Conservation (phyloP, 208 protist species). For the Leishmania gerbilli region DNA sequence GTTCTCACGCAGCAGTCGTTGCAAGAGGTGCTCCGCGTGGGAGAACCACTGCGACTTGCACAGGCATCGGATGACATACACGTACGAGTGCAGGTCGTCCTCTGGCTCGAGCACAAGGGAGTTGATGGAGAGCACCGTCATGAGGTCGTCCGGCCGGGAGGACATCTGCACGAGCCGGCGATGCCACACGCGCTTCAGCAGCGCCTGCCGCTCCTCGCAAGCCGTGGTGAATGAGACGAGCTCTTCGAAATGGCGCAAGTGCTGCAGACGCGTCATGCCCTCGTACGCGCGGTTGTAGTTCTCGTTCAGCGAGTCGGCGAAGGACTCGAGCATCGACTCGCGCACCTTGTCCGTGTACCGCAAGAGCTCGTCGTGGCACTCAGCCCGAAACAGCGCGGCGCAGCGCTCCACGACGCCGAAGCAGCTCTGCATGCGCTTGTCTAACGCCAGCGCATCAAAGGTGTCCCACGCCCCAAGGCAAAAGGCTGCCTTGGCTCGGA, state of each 20-base stretch:
- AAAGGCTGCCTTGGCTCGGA: slow-evolving; percentile 83
- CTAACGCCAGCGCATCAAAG: slow-evolving; percentile 71
- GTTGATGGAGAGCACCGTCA: slow-evolving; percentile 95
- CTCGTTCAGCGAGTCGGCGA: slow-evolving; percentile 85
- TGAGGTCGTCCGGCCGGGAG: slow-evolving; percentile 91
- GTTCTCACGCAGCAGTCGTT: slow-evolving; percentile 46
- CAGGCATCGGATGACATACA: slow-evolving; percentile 95
- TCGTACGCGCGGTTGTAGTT: slow-evolving; percentile 93
- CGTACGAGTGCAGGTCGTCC: slow-evolving; percentile 94
- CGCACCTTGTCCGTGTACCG: slow-evolving; percentile 60
- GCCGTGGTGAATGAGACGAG: slow-evolving; percentile 94
- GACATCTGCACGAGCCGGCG: slow-evolving; percentile 86
- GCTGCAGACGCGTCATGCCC: slow-evolving; percentile 96
- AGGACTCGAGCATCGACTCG: slow-evolving; percentile 68
- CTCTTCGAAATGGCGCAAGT: slow-evolving; percentile 99
- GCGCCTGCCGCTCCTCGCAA: slow-evolving; percentile 47
- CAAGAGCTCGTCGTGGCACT: slow-evolving; percentile 60
- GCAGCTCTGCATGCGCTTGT: slow-evolving; percentile 42
- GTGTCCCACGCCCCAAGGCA: slow-evolving; percentile 68
- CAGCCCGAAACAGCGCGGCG: slow-evolving; percentile 68
- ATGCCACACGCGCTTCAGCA: slow-evolving; percentile 90
- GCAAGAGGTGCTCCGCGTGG: slow-evolving; percentile 70
- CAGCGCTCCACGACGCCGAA: slow-evolving; percentile 81
- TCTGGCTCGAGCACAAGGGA: slow-evolving; percentile 93
- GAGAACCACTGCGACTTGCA: slow-evolving; percentile 82